Conservation (phyloP, 2,329 filamentous ascomycete species). For the Alternaria longipes region DNA sequence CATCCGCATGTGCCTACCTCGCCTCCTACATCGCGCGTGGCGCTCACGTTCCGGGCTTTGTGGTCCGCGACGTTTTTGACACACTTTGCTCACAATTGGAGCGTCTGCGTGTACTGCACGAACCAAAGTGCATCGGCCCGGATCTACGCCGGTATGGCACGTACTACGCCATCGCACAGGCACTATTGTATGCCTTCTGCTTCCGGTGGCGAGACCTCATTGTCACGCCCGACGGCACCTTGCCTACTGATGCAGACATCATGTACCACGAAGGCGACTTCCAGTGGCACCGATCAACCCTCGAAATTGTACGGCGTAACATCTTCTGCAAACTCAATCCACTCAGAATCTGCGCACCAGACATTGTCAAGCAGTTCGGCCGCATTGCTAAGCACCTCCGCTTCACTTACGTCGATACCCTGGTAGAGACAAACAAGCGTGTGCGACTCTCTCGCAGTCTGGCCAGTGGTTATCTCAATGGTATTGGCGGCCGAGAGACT, state of each 20-base stretch:
- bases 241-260: slow-evolving; percentile 57
- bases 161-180: slow-evolving; percentile 90
- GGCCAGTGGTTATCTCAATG: slow-evolving; percentile 59
- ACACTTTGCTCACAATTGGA: slow-evolving; percentile 82
- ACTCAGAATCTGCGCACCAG: slow-evolving; percentile 90
- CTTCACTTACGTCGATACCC: slow-evolving; percentile 87
- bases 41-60: slow-evolving; percentile 76
- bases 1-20: slow-evolving; percentile 89
- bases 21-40: slow-evolving; percentile 94
- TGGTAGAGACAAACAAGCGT: slow-evolving; percentile 92
- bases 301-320: slow-evolving; percentile 76
- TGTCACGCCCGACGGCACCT: slow-evolving; percentile 60
- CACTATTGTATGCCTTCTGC: slow-evolving; percentile 93
- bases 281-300: slow-evolving; percentile 77
- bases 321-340: slow-evolving; percentile 93
- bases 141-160: slow-evolving; percentile 84
- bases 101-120: slow-evolving; percentile 74
- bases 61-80: slow-evolving; percentile 84
- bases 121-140: slow-evolving; percentile 79
- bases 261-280: slow-evolving; percentile 76
- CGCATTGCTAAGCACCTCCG: slow-evolving; percentile 84
- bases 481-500: slow-evolving; percentile 63
- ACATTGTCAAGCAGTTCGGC: slow-evolving; percentile 91
- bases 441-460: slow-evolving; percentile 79
- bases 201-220: slow-evolving; percentile 96